Conservation (phyloP, 2,329 filamentous ascomycete genomes). For the Diaporthe sp. region DNA sequence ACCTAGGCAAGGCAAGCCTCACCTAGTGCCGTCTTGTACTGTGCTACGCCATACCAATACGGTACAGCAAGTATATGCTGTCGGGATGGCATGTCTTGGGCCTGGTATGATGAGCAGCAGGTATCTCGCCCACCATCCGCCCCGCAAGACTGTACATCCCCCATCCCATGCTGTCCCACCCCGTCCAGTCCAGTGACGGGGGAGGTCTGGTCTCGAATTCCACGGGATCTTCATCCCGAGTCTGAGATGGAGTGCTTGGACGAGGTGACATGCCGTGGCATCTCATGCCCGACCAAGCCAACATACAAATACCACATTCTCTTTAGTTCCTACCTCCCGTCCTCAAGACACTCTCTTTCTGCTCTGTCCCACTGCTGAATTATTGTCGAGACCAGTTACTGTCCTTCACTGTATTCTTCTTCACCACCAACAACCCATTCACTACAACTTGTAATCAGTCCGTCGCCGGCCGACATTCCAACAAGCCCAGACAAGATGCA, state of each 20-base stretch:
- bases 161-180: constrained; percentile 25
- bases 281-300: background rate
- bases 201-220: constrained; percentile 36
- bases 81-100: constrained; percentile 22
- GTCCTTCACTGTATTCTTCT: constrained; percentile 44
- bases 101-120: constrained; percentile 13
- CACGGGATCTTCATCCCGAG: constrained; percentile 36
- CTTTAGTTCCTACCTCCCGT: constrained; percentile 29
- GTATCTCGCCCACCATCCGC: background rate
- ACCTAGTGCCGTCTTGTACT: background rate
- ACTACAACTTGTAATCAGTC: constrained; percentile 49
- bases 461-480: constrained; percentile 66
- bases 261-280: constrained; percentile 33
- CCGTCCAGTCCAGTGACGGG: constrained; percentile 8
- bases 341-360: background rate
- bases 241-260: constrained; percentile 33
- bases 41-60: background rate
- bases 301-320: constrained; percentile 41
- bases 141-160: background rate
- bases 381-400: constrained; percentile 35
- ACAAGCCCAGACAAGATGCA: constrained; percentile 56
- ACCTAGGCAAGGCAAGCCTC: too few relatives aligned
- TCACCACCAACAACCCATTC: constrained; percentile 35
- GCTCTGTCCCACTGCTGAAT: constrained; percentile 33
- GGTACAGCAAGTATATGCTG: background rate